phyloP scores from a whole-genome alignment of 2,329 filamentous ascomycete species.

The Penicillium sp. region DNA sequence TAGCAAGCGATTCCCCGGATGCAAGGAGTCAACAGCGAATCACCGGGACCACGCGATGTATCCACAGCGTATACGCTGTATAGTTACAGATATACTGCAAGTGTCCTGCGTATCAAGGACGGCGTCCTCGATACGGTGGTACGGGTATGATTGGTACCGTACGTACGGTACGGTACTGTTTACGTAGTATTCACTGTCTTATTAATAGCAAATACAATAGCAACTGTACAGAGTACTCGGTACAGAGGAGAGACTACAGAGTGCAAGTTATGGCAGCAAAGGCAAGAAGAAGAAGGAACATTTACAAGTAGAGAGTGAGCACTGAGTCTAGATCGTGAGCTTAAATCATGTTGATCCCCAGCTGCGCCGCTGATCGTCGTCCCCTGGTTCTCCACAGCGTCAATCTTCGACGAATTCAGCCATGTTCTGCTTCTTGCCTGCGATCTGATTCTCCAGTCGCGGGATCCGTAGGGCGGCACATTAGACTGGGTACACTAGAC shows the following conservation, averaged over 20 bases:
- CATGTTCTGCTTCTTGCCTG: no score
- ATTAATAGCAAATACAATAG: no score
- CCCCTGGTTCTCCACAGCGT: not conserved
- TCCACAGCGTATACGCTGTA: no score
- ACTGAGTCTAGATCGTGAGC: not conserved
- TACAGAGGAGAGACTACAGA: no score
- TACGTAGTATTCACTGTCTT: not conserved
- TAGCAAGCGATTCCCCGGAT: constrained; percentile 4
- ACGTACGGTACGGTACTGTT: not conserved
- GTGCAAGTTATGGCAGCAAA: no score
- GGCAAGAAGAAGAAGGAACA: not conserved
- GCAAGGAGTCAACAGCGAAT: constrained; percentile 3
- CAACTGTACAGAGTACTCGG: no score
- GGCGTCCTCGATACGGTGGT: not conserved
- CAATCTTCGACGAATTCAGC: not conserved
- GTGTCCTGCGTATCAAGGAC: no score
- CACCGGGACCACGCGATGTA: constrained; percentile 9
- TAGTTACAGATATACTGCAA: no score
- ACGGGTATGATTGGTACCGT: not conserved
- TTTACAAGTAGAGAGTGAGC: not conserved
- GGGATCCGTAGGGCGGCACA: not conserved
- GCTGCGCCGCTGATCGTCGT: not conserved
- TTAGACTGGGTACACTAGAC: not conserved
- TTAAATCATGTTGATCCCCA: not conserved
- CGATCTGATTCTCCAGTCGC: no score